Evolutionary conservation across 1,139 yeast species (phyloP).

Genomic region (Scheffersomyces segobiensis): DNA sequence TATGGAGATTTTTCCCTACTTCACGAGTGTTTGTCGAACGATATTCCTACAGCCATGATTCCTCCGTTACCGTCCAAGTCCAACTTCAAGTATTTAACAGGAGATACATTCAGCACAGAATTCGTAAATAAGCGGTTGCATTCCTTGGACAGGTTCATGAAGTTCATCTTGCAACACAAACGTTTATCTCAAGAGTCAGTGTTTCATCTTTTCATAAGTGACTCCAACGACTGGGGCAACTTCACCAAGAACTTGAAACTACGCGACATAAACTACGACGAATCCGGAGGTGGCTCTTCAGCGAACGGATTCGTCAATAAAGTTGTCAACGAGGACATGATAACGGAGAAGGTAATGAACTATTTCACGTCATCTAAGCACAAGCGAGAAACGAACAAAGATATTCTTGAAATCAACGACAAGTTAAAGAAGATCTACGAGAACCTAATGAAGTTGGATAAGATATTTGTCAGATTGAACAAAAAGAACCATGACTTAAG

Average conservation of each 20-base stretch:
- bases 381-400: slow-evolving; percentile 70
- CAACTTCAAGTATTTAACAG: slow-evolving; percentile 87
- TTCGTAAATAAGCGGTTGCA: slow-evolving; percentile 85
- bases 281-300: not conserved
- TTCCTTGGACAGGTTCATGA: slow-evolving; percentile 74
- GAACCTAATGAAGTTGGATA: slow-evolving; percentile 75
- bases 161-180: slow-evolving; percentile 75
- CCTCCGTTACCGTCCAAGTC: slow-evolving; percentile 96
- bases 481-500: slow-evolving; percentile 73
- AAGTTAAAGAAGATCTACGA: slow-evolving; percentile 82
- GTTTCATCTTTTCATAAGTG: slow-evolving; percentile 70
- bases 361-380: slow-evolving; percentile 77
- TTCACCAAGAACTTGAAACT: slow-evolving; percentile 63
- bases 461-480: slow-evolving; percentile 70
- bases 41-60: slow-evolving; percentile 79
- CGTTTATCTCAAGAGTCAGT: slow-evolving; percentile 67
- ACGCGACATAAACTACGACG: slow-evolving; percentile 27
- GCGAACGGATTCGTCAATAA: slow-evolving; percentile 34
- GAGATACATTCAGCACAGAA: slow-evolving; percentile 82
- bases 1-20: slow-evolving; percentile 82
- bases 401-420: slow-evolving; percentile 80
- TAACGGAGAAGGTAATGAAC: slow-evolving; percentile 87
- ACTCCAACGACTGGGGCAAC: slow-evolving; percentile 81
- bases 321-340: slow-evolving; percentile 57
- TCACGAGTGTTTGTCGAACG: slow-evolving; percentile 70